Evolutionary conservation across 2,329 filamentous ascomycete species (phyloP).

Genomic region (Arachnomyces sp.): DNA sequence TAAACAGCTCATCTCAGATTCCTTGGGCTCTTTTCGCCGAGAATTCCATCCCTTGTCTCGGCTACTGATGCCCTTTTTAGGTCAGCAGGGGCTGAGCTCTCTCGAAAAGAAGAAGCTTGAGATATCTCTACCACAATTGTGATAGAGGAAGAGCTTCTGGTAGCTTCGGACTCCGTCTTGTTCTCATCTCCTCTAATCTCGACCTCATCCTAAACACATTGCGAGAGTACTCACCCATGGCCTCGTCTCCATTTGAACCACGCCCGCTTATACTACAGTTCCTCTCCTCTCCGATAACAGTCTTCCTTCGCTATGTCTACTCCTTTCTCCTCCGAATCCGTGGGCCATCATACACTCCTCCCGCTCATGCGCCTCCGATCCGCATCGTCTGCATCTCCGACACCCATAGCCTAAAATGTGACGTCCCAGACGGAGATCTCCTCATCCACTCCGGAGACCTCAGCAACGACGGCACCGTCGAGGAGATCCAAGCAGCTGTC

Average conservation of each 20-base stretch:
- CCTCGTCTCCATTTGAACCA: constrained; percentile 42
- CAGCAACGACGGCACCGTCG: constrained; percentile 61
- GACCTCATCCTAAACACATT: background rate
- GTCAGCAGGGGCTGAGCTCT: too few relatives aligned
- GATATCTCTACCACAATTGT: too few relatives aligned
- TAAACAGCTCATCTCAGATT: background rate
- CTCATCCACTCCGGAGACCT: constrained; percentile 88
- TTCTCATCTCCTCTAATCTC: too few relatives aligned
- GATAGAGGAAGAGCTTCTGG: too few relatives aligned
- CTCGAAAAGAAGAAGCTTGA: too few relatives aligned
- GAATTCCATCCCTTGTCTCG: too few relatives aligned
- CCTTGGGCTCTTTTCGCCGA: constrained; percentile 8
- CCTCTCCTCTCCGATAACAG: constrained; percentile 60
- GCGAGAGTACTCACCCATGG: constrained; percentile 13
- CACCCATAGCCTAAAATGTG: constrained; percentile 61
- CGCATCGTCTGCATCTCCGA: constrained; percentile 84
- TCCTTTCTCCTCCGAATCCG: constrained; percentile 59
- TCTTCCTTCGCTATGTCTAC: constrained; percentile 57
- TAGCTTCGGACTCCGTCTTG: too few relatives aligned
- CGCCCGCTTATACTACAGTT: constrained; percentile 53
- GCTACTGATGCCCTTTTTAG: too few relatives aligned
- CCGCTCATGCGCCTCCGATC: constrained; percentile 49
- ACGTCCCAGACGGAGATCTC: constrained; percentile 64
- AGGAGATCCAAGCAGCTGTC: constrained; percentile 72
- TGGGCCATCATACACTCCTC: constrained; percentile 54